These are phyloP conservation scores for Ceriops tagal DNA, from an alignment of 345 rosid genomes.

Conservation along the genomic window DNA sequence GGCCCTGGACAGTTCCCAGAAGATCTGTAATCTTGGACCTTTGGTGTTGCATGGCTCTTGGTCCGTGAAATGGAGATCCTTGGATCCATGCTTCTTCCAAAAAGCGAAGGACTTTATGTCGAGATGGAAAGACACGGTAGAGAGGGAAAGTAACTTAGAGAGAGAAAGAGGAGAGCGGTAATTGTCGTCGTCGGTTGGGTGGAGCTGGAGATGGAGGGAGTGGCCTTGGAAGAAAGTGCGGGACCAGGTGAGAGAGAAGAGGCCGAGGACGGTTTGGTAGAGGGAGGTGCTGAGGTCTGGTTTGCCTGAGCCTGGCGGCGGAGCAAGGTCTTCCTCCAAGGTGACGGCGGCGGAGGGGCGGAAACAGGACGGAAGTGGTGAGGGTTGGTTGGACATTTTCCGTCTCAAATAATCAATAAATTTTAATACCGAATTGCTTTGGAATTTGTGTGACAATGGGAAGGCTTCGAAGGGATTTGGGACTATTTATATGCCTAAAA, in stretches of 20 bases:
- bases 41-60: constrained; percentile 4
- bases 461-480: neutral
- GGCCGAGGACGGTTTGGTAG: constrained; percentile 72
- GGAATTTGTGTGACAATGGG: neutral
- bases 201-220: constrained; percentile 72
- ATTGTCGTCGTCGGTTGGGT: constrained; percentile 40
- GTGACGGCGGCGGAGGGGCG: constrained; percentile 32
- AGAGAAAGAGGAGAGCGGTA: constrained; percentile 39
- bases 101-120: constrained; percentile 61
- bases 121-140: constrained; percentile 62
- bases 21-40: constrained; percentile 42
- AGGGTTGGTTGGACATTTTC: constrained; percentile 50
- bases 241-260: constrained; percentile 88
- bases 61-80: constrained; percentile 23
- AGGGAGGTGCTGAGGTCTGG: constrained; percentile 59
- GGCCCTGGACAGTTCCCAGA: constrained; percentile 76
- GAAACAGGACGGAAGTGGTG: constrained; percentile 49
- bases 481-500: no score
- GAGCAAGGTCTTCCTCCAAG: constrained; percentile 9
- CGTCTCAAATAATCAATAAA: no score
- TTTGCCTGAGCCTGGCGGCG: constrained; percentile 40
- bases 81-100: constrained; percentile 81
- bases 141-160: constrained; percentile 43
- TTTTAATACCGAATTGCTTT: neutral
- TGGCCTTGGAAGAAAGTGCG: constrained; percentile 58